These are phyloP conservation scores for Aspergillus intermedius DNA, from an alignment of 2,329 filamentous ascomycete species.

Conservation along the genomic window DNA sequence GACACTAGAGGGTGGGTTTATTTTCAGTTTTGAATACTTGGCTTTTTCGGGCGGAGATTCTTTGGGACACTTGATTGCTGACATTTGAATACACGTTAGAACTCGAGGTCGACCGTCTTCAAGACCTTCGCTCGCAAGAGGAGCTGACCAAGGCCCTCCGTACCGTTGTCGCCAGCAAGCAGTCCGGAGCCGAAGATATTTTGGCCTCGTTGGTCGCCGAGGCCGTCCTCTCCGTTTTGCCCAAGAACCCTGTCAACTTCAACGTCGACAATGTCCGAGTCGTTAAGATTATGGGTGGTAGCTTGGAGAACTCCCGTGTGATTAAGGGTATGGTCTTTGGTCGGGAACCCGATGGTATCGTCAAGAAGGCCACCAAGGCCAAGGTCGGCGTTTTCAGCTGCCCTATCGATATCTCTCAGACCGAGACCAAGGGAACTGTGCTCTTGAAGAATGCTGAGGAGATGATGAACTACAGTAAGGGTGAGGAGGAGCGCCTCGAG, in stretches of 20 bases:
- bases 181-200: constrained; percentile 86
- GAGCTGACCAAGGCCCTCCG: constrained; percentile 93
- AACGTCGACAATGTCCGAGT: constrained; percentile 98
- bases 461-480: constrained; percentile 97
- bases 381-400: constrained; percentile 98
- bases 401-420: constrained; percentile 90
- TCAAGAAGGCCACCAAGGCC: constrained; percentile 87
- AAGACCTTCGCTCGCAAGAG: constrained; percentile 69
- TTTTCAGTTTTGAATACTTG: neutral
- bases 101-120: constrained; percentile 82
- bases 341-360: constrained; percentile 81
- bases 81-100: constrained; percentile 43
- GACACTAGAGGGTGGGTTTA: constrained; percentile 60
- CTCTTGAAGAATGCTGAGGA: constrained; percentile 95
- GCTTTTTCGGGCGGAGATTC: neutral
- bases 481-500: constrained; percentile 90
- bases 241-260: constrained; percentile 93
- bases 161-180: constrained; percentile 94
- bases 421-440: constrained; percentile 97
- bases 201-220: constrained; percentile 83
- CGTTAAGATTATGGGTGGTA: constrained; percentile 99
- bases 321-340: constrained; percentile 98
- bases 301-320: constrained; percentile 85
- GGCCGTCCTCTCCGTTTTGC: constrained; percentile 74
- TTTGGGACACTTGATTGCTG: neutral